Evolutionary conservation across 73 alveolate genomes (phyloP).

Genomic region (Urostyla sp.): DNA sequence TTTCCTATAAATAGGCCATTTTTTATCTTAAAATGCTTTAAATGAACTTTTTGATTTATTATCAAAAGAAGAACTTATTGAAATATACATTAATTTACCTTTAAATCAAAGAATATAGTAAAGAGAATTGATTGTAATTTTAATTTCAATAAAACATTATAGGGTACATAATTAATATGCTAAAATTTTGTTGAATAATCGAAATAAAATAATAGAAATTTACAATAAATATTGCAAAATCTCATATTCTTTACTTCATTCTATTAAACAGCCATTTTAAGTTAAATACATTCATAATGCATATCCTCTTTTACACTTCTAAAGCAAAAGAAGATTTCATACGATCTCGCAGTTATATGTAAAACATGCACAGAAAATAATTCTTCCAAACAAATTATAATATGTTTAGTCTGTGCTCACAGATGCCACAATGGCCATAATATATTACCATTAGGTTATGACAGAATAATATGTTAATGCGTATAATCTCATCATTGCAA

Average conservation of each 20-base stretch:
- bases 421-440: slow-evolving; percentile 51
- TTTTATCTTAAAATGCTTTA: not conserved
- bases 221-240: not conserved
- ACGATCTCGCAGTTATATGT: slow-evolving; percentile 29
- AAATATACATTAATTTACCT: slow-evolving; percentile 18
- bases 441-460: slow-evolving; percentile 38
- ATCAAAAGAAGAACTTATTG: not conserved
- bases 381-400: not conserved
- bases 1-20: not conserved
- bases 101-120: not conserved
- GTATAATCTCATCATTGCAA: not conserved
- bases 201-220: not conserved
- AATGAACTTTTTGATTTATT: not conserved
- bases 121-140: slow-evolving; percentile 5
- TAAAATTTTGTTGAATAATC: not conserved
- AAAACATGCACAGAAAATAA: slow-evolving; percentile 11
- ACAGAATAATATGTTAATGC: slow-evolving; percentile 22
- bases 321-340: not conserved
- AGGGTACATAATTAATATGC: not conserved
- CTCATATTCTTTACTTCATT: slow-evolving; percentile 1
- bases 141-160: not conserved
- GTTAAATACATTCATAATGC: slow-evolving; percentile 27
- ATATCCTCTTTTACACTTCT: not conserved
- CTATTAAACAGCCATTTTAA: not conserved
- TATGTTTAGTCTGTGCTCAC: slow-evolving; percentile 52